Percentiles rank a stretch among this genome's conserved stretches.
Conservation (phyloP, 805 yeast genomes). For the Danielia reshetovae region DNA sequence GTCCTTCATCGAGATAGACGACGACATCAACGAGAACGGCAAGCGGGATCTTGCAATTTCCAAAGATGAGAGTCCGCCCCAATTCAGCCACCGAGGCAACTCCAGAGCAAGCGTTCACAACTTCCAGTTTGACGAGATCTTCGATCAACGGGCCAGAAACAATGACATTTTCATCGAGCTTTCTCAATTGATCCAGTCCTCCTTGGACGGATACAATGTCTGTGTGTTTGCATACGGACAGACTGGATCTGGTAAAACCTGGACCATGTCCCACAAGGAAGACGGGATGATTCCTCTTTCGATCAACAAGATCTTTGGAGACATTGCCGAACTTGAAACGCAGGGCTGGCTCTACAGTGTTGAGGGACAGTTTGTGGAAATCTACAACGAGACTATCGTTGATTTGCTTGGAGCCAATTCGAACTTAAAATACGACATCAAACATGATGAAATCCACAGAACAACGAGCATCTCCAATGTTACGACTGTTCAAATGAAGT, state of each 20-base stretch:
- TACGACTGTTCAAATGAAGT: constrained; percentile 42
- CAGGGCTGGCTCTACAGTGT: constrained; percentile 63
- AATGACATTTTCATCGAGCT: constrained; percentile 74
- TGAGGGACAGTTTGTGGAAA: constrained; percentile 78
- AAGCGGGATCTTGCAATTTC: constrained; percentile 33
- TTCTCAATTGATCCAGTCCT: constrained; percentile 71
- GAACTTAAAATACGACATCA: constrained; percentile 55
- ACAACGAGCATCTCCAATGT: constrained; percentile 62
- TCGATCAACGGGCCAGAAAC: constrained; percentile 52
- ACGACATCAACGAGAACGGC: constrained; percentile 30
- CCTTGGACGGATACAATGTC: constrained; percentile 76
- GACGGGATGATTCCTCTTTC: constrained; percentile 86
- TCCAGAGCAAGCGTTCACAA: constrained; percentile 8
- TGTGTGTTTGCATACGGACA: constrained; percentile 97
- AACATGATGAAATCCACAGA: constrained; percentile 56
- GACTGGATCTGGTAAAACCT: constrained; percentile 89
- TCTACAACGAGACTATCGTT: constrained; percentile 76
- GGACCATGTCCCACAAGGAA: constrained; percentile 68
- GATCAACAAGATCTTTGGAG: constrained; percentile 62
- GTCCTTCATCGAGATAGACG: too few relatives aligned
- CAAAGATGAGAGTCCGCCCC: constrained; percentile 13
- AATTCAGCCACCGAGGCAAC: neutral
- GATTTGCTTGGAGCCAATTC: constrained; percentile 51
- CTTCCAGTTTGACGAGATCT: constrained; percentile 78
- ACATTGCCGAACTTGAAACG: constrained; percentile 43